Evolutionary conservation across 768 basidiomycete genomes (phyloP).

Genomic region (Psilocybe sp.): DNA sequence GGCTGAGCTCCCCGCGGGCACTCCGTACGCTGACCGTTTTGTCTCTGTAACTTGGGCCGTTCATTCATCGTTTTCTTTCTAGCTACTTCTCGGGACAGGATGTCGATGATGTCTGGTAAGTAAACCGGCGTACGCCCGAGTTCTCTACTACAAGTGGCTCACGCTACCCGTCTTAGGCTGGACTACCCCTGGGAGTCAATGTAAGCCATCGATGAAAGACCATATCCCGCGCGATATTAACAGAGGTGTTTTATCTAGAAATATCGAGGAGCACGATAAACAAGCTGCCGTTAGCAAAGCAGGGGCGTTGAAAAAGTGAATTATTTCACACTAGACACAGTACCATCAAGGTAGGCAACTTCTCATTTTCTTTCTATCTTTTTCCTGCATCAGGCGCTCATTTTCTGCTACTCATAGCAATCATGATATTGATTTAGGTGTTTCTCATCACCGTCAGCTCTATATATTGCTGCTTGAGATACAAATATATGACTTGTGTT

Average conservation of each 20-base stretch:
- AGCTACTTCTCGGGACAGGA: slow-evolving; percentile 20
- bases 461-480: too few relatives aligned
- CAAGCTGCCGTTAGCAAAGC: slow-evolving; percentile 35
- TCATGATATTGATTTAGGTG: too few relatives aligned
- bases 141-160: not conserved
- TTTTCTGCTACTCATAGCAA: too few relatives aligned
- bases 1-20: slow-evolving; percentile 65
- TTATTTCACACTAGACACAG: not conserved
- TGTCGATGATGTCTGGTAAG: slow-evolving; percentile 23
- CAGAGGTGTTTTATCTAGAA: slow-evolving; percentile 35
- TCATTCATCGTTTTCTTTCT: not conserved
- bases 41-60: not conserved
- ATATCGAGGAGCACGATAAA: slow-evolving; percentile 76
- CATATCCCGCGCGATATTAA: not conserved
- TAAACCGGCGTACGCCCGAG: not conserved
- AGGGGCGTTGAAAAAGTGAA: not conserved
- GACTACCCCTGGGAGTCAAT: slow-evolving; percentile 84
- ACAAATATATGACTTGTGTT: too few relatives aligned
- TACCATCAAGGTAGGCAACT: not conserved
- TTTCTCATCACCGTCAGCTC: too few relatives aligned
- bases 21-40: slow-evolving; percentile 40
- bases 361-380: not conserved
- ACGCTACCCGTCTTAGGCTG: slow-evolving; percentile 44
- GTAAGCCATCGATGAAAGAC: slow-evolving; percentile 36
- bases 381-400: too few relatives aligned